Conservation (phyloP, 345 rosid genomes). For the Eucalyptus coolabah region DNA sequence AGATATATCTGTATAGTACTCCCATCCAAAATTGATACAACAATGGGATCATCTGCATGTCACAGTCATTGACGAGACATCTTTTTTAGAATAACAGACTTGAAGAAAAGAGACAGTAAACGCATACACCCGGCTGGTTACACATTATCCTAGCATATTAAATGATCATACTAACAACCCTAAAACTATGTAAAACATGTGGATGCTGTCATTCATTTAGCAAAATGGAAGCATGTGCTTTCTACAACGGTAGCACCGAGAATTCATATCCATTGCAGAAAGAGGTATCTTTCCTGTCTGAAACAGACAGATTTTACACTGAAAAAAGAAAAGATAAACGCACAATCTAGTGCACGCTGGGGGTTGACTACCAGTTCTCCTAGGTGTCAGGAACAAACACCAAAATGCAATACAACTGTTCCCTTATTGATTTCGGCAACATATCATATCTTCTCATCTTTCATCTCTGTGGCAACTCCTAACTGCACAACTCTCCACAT, state of each 20-base stretch:
- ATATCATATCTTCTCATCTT: background rate
- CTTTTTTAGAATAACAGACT: background rate
- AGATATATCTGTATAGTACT: slow-evolving; percentile 35
- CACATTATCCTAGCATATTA: background rate
- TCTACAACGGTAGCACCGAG: background rate
- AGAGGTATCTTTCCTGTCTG: background rate
- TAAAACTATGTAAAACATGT: background rate
- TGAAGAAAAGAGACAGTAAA: background rate
- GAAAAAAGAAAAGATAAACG: background rate
- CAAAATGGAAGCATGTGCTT: background rate
- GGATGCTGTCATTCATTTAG: background rate
- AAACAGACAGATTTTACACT: background rate
- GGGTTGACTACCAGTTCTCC: background rate
- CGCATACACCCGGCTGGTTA: background rate
- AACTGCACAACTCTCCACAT: background rate
- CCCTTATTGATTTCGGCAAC: background rate
- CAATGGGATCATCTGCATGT: slow-evolving; percentile 49
- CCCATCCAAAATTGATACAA: slow-evolving; percentile 60
- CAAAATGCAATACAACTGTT: background rate
- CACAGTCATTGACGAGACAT: background rate
- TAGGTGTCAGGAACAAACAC: background rate
- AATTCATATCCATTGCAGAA: background rate
- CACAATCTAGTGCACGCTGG: background rate
- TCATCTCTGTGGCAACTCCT: background rate
- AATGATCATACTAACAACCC: background rate